A percentile compares a stretch with the other conserved stretches of the same genome.
phyloP scores from a whole-genome alignment of 2,329 filamentous ascomycete genomes.

The Arthrobotrys musiformis region DNA sequence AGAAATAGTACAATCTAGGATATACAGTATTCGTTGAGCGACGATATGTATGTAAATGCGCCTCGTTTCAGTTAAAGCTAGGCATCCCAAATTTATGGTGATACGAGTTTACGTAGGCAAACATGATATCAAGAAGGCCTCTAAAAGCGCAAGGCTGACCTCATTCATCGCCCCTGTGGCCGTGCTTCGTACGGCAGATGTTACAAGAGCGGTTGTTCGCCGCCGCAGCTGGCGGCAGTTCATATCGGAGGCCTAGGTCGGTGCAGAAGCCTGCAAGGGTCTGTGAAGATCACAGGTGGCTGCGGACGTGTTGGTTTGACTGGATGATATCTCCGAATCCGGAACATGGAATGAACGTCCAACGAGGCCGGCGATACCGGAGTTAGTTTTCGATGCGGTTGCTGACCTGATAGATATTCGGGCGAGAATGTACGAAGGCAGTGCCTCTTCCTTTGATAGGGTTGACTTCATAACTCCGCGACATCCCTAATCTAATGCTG shows the following conservation, averaged over 20 bases:
- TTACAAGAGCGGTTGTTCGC: not conserved
- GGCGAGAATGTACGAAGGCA: too few relatives aligned
- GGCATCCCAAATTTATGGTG: not conserved
- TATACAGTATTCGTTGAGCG: not conserved
- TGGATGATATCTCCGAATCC: not conserved
- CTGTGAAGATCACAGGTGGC: too few relatives aligned
- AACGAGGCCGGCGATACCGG: not conserved
- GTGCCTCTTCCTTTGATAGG: not conserved
- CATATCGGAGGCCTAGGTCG: not conserved
- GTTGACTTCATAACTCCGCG: not conserved
- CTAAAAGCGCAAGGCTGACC: not conserved
- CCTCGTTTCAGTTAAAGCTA: not conserved
- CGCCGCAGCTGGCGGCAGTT: not conserved
- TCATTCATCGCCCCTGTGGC: not conserved
- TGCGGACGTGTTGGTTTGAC: too few relatives aligned
- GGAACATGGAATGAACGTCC: too few relatives aligned
- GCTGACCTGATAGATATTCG: not conserved
- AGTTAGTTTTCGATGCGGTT: not conserved
- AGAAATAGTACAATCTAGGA: too few relatives aligned
- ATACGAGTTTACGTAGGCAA: not conserved
- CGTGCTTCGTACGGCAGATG: not conserved
- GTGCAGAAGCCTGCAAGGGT: not conserved
- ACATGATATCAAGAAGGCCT: not conserved
- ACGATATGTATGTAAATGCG: not conserved
- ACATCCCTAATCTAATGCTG: not conserved